Percentiles rank a stretch among this genome's conserved stretches.
These are phyloP conservation scores for Thelonectria blattea DNA, from an alignment of 2,329 filamentous ascomycete genomes.

Conservation along the genomic window DNA sequence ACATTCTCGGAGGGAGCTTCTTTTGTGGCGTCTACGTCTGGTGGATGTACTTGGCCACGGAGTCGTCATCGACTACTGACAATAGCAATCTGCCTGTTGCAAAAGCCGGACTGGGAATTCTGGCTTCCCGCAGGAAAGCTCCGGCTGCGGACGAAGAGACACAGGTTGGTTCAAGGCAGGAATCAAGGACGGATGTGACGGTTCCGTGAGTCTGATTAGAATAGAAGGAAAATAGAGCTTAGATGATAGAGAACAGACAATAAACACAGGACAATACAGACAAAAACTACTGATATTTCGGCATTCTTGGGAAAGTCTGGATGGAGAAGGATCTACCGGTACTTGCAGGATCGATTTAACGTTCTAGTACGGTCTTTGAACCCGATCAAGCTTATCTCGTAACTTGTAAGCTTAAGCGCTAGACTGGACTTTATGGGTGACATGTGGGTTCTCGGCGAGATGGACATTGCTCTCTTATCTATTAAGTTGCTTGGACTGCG, in stretches of 20 bases:
- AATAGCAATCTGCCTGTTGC: constrained; percentile 16
- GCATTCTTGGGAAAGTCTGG: neutral
- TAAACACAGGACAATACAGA: neutral
- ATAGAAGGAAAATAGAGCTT: neutral
- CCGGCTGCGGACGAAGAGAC: constrained; percentile 29
- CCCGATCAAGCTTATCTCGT: neutral
- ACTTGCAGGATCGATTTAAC: neutral
- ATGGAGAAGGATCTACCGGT: neutral
- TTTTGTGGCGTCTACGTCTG: constrained; percentile 53
- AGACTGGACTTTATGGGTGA: neutral
- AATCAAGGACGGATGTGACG: neutral
- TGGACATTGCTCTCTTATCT: neutral
- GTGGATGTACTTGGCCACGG: constrained; percentile 33
- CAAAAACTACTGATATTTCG: neutral
- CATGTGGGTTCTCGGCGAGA: neutral
- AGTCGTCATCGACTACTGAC: constrained; percentile 23
- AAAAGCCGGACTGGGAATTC: constrained; percentile 11
- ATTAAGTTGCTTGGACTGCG: neutral
- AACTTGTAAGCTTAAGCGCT: neutral
- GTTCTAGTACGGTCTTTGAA: neutral
- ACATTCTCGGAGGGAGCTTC: constrained; percentile 58
- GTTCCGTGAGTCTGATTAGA: neutral
- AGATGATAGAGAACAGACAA: neutral
- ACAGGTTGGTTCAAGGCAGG: constrained; percentile 10
- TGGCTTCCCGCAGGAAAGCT: constrained; percentile 10